Evolutionary conservation across 208 protist genomes (phyloP), one percentile per base, ranked within the genome.

Genomic region (Trypanosoma congolense): DNA sequence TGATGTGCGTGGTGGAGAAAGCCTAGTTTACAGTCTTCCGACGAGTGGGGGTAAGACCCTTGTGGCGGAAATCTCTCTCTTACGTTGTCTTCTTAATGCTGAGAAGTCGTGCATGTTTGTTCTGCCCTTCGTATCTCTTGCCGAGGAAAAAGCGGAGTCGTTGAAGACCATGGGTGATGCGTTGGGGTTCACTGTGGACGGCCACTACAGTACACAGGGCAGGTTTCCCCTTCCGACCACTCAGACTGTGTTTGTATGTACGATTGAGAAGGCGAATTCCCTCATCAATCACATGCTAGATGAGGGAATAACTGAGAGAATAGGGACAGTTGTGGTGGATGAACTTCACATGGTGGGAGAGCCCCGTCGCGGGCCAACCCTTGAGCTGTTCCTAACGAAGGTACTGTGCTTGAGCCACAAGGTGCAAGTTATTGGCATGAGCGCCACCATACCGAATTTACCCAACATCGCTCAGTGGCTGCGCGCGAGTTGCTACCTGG

Each of bases 281-380:
- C 53, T 97, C 30, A 33, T 97, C 14, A 95, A 95, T 66, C 61
- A 83, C 31, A 65, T 96, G 59, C 52, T 96, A 24, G 75, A 84
- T 42, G 73, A 95, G 49, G 61, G 66, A 14, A 44, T 64, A 6
- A 61, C 43, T 31, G 49, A 67, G 21, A 77, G 93, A 59, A 47
- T 97, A 4, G 86, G 92, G 16, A 31, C 68, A 2, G 72, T 96
- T 18, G 91, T 98, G 35, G 83, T 98, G 16, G 95, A 98, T 65
- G 95, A 98, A 75, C 55, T 98, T 31, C 95, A 98, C 84, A 97
- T 98, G 94, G 28, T 98, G 26, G 86, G 87, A 29, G 92, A 97
- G 54, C 54, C 75, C 0, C 55, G 48, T 8, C 74, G 91, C 48
- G 95, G 94, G 2, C 74, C 75, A 24, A 78, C 83, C 24, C 51